phyloP scores from a whole-genome alignment of 371 early-diverging fungal genomes.

The Mucor ambiguus region DNA sequence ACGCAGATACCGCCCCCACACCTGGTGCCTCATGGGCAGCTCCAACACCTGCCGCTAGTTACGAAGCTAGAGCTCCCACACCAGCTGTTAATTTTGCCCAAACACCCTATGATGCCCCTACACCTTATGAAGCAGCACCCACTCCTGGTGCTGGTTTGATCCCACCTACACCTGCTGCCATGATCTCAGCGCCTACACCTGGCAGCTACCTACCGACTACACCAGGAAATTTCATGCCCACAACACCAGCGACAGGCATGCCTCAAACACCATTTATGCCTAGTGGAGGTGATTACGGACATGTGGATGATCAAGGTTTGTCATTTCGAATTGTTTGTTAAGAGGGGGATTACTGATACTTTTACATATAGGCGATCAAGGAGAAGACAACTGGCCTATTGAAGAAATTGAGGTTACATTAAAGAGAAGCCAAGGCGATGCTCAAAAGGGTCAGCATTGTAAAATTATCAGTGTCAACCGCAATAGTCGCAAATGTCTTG shows the following conservation, averaged over 20 bases:
- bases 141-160: slow-evolving; percentile 52
- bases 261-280: slow-evolving; percentile 70
- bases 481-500: slow-evolving; percentile 47
- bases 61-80: slow-evolving; percentile 41
- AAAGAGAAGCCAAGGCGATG: slow-evolving; percentile 35
- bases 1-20: slow-evolving; percentile 45
- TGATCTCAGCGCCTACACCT: slow-evolving; percentile 51
- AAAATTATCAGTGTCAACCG: slow-evolving; percentile 54
- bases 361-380: slow-evolving; percentile 19
- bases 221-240: slow-evolving; percentile 47
- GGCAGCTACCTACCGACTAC: slow-evolving; percentile 42
- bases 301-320: slow-evolving; percentile 44
- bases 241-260: slow-evolving; percentile 57
- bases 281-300: slow-evolving; percentile 56
- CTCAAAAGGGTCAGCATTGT: slow-evolving; percentile 48
- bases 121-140: slow-evolving; percentile 40
- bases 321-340: slow-evolving; percentile 9
- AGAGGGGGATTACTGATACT: background rate
- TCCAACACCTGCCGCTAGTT: slow-evolving; percentile 47
- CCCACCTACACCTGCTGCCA: slow-evolving; percentile 62
- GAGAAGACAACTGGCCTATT: slow-evolving; percentile 63
- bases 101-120: slow-evolving; percentile 42
- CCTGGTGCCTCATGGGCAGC: slow-evolving; percentile 41
- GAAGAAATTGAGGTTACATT: slow-evolving; percentile 68
- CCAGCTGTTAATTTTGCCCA: slow-evolving; percentile 48